Base-by-base conservation (phyloP, 441 rosid species). In the Corymbia calophylla region DNA sequence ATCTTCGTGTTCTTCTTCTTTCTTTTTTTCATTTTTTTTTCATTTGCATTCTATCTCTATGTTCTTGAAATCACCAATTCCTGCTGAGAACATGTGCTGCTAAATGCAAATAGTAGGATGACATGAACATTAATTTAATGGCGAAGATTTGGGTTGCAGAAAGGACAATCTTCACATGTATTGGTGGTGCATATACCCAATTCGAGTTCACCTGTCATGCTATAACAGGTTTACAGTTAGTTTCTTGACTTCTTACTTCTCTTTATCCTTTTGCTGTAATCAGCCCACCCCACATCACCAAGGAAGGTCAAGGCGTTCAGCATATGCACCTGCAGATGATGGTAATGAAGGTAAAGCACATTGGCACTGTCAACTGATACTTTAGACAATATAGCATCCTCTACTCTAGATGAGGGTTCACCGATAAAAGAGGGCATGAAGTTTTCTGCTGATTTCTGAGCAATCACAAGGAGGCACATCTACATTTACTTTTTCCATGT, bases 211-310 rank as follows among this genome's bases (percentile, higher is more conserved):
- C 70, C 16, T 21, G 51, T 14, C 82, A 21, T 73, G 49, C 51
- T 73, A 39, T 39, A 21, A 73, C 25, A 73, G 82, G 82, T 73
- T 73, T 35, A 39, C 29, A 13, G 48, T 73, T 73, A 73, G 9
- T 62, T 89, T 21, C 66, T 86, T 62, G 32, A 53, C 58, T 21
- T 54, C 32, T 66, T 73, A 66, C 86, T 9, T 55, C 68, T 13
- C 82, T 51, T 27, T 73, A 15, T n/a, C 4, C 64, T 55, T 19
- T 13, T 58, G 82, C 53, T 13, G 18, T 81, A 14, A 35, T 70
- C 94, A 97, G 98, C 98, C 97, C 86, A 95, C 96, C 10, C 96
- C 97, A 49, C 97, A 95, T n/a, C 95, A 94, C 91, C 98, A 95
- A 87, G 90, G 92, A 88, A 92, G 96, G 85, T 94, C 96, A 8